A percentile compares a stretch with the other conserved stretches of the same genome.
These are phyloP conservation scores for Xylaria sp. DNA, from an alignment of 2,329 filamentous ascomycete genomes.

Conservation along the genomic window DNA sequence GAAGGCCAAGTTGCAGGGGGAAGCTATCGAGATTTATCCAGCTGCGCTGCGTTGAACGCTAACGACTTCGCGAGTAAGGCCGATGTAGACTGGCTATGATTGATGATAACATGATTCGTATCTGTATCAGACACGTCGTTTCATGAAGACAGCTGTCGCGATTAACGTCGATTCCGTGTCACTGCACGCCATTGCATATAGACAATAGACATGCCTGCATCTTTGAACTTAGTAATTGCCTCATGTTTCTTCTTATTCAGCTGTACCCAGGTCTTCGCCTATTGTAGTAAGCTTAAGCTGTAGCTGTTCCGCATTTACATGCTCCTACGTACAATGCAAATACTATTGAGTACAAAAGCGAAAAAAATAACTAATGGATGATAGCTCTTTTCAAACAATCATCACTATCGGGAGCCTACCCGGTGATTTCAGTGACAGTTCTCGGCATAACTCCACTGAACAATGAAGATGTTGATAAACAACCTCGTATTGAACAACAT, in stretches of 20 bases:
- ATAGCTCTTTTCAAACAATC: not conserved
- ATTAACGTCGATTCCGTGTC: not conserved
- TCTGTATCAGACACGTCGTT: not conserved
- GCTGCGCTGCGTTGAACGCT: slow-evolving; percentile 5
- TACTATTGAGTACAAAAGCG: not conserved
- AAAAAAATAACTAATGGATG: not conserved
- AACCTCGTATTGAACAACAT: no score
- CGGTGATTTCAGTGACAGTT: no score
- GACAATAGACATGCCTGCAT: slow-evolving; percentile 27
- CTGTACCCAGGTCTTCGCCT: not conserved
- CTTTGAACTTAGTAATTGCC: not conserved
- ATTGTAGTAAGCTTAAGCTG: not conserved
- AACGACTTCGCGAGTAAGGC: not conserved
- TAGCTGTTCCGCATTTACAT: not conserved
- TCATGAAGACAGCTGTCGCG: slow-evolving; percentile 1
- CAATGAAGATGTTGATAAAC: no score
- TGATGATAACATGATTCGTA: not conserved
- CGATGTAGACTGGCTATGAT: not conserved
- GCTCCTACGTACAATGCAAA: not conserved
- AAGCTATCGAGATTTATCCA: not conserved
- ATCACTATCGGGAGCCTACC: not conserved
- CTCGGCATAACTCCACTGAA: no score
- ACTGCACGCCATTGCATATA: slow-evolving; percentile 5
- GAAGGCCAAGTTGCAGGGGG: not conserved
- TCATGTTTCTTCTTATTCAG: not conserved